A percentile compares a stretch with the other conserved stretches of the same genome.
Evolutionary conservation across 441 rosid species (phyloP).

Genomic region (Populus hybrid): DNA sequence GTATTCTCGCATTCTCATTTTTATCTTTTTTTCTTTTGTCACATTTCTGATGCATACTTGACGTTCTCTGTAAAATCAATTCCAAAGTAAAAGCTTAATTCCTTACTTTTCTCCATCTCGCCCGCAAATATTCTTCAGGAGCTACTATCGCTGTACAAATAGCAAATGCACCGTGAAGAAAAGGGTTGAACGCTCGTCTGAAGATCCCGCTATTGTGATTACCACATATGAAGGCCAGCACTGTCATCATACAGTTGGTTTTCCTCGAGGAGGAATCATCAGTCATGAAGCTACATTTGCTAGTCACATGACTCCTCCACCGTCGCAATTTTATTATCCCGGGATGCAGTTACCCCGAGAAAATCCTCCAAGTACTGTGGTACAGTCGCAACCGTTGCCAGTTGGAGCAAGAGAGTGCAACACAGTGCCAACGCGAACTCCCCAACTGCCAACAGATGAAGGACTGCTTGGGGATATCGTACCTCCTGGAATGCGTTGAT

Average conservation of each 20-base stretch:
- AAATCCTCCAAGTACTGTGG: constrained; percentile 23
- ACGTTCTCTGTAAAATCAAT: not conserved
- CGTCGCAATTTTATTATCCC: constrained; percentile 49
- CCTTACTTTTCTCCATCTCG: not conserved
- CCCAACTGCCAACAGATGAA: constrained; percentile 40
- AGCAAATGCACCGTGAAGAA: constrained; percentile 87
- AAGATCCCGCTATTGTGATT: constrained; percentile 71
- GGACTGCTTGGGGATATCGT: constrained; percentile 89
- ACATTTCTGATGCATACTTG: not conserved
- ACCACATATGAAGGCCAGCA: constrained; percentile 98
- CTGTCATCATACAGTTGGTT: constrained; percentile 77
- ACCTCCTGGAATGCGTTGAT: constrained; percentile 53
- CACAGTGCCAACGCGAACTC: constrained; percentile 10
- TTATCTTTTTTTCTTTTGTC: too few relatives aligned
- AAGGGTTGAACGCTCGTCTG: constrained; percentile 85
- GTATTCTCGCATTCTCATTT: not conserved
- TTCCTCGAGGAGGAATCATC: constrained; percentile 68
- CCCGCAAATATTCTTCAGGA: constrained; percentile 36
- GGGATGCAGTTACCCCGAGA: constrained; percentile 34
- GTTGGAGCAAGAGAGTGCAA: constrained; percentile 19
- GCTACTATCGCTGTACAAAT: constrained; percentile 92
- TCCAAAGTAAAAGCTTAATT: not conserved
- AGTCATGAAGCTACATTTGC: constrained; percentile 51
- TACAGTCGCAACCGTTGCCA: constrained; percentile 27
- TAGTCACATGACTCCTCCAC: constrained; percentile 37